These are phyloP conservation scores for Diversispora eburnea DNA, from an alignment of 192 early-diverging fungal genomes.

Conservation along the genomic window DNA sequence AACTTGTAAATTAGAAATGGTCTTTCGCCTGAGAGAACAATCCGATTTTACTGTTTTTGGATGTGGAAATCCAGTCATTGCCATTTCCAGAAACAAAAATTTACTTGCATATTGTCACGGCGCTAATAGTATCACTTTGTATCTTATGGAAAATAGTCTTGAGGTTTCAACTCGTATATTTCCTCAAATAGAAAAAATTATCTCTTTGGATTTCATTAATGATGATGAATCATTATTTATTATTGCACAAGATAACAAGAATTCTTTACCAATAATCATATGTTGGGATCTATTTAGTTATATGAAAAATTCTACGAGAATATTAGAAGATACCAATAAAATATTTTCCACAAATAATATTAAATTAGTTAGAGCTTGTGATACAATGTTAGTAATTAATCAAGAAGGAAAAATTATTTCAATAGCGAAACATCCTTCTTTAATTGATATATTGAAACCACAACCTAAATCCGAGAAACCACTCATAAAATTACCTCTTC, in stretches of 20 bases:
- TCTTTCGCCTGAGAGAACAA: conserved; percentile 2
- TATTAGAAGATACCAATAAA: neutral
- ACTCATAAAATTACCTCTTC: neutral
- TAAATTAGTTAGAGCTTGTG: neutral
- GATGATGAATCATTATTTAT: conserved; percentile 18
- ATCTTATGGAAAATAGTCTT: conserved; percentile 16
- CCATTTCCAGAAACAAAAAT: neutral
- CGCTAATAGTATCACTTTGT: neutral
- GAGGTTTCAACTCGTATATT: neutral
- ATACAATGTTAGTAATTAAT: neutral
- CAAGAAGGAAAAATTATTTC: neutral
- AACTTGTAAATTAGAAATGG: conserved; percentile 5
- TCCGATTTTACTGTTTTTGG: neutral
- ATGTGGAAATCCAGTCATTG: neutral
- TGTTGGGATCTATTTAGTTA: conserved; percentile 19
- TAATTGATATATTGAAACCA: neutral
- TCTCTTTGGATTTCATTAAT: conserved; percentile 13
- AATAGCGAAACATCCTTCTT: neutral
- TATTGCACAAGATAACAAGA: neutral
- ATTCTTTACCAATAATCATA: neutral
- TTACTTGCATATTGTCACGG: conserved; percentile 12
- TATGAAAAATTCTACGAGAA: neutral
- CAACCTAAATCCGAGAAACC: neutral
- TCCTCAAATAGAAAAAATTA: neutral
- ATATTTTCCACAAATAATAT: neutral